Percentiles rank a stretch among this genome's conserved stretches.
phyloP scores from a whole-genome alignment of 176 grass and related monocot genomes.

The Musa acuminata region DNA sequence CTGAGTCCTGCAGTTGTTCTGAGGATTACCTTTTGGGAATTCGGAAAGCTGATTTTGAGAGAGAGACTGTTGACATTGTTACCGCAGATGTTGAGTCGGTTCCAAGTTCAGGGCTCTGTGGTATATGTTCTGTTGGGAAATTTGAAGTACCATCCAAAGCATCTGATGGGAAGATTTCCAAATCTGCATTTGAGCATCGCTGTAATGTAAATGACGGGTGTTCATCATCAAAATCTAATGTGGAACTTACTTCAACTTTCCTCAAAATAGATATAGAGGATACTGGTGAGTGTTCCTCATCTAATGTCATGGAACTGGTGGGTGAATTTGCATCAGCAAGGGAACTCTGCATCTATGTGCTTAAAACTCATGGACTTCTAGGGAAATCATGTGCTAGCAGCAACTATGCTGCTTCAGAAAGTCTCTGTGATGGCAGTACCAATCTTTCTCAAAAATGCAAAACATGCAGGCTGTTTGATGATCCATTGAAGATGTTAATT shows the following conservation, averaged over 20 bases:
- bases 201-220: conserved; percentile 22
- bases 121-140: conserved; percentile 5
- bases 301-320: conserved; percentile 29
- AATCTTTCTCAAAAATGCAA: conserved; percentile 40
- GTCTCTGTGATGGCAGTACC: conserved; percentile 13
- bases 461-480: conserved; percentile 37
- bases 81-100: background rate
- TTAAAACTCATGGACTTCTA: conserved; percentile 31
- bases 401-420: conserved; percentile 11
- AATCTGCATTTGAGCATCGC: conserved; percentile 5
- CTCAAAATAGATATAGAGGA: conserved; percentile 20
- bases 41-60: conserved; percentile 1
- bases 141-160: conserved; percentile 1
- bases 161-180: conserved; percentile 1
- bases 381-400: conserved; percentile 20
- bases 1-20: conserved; percentile 12
- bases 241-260: conserved; percentile 7
- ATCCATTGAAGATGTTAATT: conserved; percentile 57
- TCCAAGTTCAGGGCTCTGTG: conserved; percentile 11
- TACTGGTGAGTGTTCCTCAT: conserved; percentile 29
- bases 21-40: conserved; percentile 16
- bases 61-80: conserved; percentile 3
- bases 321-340: conserved; percentile 26
- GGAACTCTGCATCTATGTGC: conserved; percentile 54
- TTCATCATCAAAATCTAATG: conserved; percentile 23